Evolutionary conservation across 495 filamentous ascomycete genomes (phyloP).

Genomic region (Jackrogersella minutella): DNA sequence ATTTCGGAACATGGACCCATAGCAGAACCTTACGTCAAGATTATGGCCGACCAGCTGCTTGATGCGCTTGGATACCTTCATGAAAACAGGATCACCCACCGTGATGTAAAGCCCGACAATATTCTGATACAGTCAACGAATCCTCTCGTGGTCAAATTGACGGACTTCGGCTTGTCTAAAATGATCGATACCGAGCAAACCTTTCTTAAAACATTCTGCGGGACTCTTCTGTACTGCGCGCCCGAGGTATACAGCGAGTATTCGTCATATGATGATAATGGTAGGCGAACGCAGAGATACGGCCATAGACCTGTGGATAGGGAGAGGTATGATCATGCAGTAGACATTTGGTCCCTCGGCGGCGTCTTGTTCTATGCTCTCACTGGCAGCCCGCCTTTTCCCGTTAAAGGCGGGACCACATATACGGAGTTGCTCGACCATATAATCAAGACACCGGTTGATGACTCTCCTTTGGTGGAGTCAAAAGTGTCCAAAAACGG

Average conservation of each 20-base stretch:
- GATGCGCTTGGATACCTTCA: conserved; percentile 89
- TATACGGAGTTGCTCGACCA: conserved; percentile 75
- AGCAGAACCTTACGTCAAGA: conserved; percentile 70
- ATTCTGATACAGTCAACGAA: conserved; percentile 79
- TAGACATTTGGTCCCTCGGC: conserved; percentile 94
- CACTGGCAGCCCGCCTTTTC: conserved; percentile 77
- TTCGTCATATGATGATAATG: conserved; percentile 60
- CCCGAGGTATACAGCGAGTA: conserved; percentile 95
- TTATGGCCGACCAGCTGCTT: conserved; percentile 78
- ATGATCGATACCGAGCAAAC: conserved; percentile 86
- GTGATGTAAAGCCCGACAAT: conserved; percentile 98
- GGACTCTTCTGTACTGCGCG: conserved; percentile 93
- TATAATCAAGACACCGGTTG: conserved; percentile 77
- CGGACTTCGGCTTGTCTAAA: conserved; percentile 96
- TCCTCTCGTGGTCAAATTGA: conserved; percentile 85
- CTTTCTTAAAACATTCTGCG: conserved; percentile 95
- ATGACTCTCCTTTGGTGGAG: conserved; percentile 64
- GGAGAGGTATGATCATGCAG: conserved; percentile 81
- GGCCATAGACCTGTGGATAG: conserved; percentile 47
- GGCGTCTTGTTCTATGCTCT: conserved; percentile 88
- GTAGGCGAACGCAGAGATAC: conserved; percentile 53
- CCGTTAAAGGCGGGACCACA: conserved; percentile 63
- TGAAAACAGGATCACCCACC: conserved; percentile 85
- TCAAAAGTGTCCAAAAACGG: conserved; percentile 67
- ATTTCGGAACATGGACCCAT: conserved; percentile 67